Evolutionary conservation across 208 protist genomes (phyloP), one percentile per base, ranked within the genome.

Genomic region (Tritrichomonas foetus): DNA sequence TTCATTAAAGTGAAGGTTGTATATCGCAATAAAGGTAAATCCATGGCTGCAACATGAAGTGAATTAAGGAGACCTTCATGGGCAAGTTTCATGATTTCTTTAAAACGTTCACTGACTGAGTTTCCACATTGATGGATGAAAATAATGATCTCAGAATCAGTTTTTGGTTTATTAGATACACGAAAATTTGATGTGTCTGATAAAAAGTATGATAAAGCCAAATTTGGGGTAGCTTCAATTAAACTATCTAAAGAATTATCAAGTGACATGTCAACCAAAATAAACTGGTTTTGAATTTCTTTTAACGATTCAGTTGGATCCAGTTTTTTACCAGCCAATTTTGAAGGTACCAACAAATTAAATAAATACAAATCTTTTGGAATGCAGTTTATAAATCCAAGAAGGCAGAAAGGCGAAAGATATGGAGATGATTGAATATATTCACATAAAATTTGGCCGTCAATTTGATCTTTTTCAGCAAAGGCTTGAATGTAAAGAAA

Each of bases 361-460:
- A 57, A 89, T 57, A 89, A 39, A 89, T 89, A 57, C 20, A 33
- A 20, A 39, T 89, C 41, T 47, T 11, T 53, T 89, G 44, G 78
- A 57, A 89, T 89, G 16, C 57, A 20, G 57, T 57, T 89, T 16
- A 89, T 47, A 14, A 89, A 44, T 39, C n/a, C 47, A 36, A 57
- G 47, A 16, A 89, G 33, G 11, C 41, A 57, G 16, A 89, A 89
- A 39, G 78, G 78, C 0, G 78, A 89, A 57, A 57, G 33, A 89
- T 57, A 89, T 53, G 78, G 78, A 27, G 5, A 27, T 16, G 14
- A n/a, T 39, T 39, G 47, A 39, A 89, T 11, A 89, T 53, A 53
- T 89, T 61, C 41, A 49, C 78, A 89, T 22, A 89, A 30, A 57
- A 57, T 89, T 89, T 89, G 78, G 33, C 78, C 78, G 36, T 89